phyloP scores from a whole-genome alignment of 805 yeast genomes.

The Metschnikowia anglica region DNA sequence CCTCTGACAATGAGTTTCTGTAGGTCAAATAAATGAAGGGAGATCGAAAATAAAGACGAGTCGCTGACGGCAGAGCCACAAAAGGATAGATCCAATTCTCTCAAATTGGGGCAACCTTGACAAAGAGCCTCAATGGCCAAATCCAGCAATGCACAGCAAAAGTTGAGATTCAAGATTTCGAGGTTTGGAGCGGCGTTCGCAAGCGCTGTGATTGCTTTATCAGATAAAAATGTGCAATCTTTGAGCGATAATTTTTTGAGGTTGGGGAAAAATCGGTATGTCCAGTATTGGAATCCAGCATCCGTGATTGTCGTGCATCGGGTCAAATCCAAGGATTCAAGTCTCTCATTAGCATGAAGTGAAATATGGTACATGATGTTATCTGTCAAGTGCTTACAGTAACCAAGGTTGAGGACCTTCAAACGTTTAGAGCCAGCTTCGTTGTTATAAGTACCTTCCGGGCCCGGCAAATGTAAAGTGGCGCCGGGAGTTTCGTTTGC shows the following conservation, averaged over 20 bases:
- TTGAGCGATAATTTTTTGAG: slow-evolving; percentile 54
- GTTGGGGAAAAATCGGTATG: slow-evolving; percentile 52
- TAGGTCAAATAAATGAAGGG: slow-evolving; percentile 51
- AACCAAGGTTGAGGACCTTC: slow-evolving; percentile 57
- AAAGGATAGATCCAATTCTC: slow-evolving; percentile 58
- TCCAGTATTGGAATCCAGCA: slow-evolving; percentile 68
- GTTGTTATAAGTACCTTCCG: slow-evolving; percentile 18
- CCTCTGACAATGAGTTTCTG: slow-evolving; percentile 57
- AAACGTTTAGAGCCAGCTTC: slow-evolving; percentile 60
- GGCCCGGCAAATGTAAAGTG: slow-evolving; percentile 11
- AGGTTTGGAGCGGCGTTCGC: slow-evolving; percentile 61
- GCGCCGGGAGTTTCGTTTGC: slow-evolving; percentile 5
- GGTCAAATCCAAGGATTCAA: slow-evolving; percentile 60
- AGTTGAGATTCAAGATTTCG: slow-evolving; percentile 58
- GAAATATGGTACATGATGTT: slow-evolving; percentile 63
- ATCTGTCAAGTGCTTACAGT: slow-evolving; percentile 75
- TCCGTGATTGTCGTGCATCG: slow-evolving; percentile 80
- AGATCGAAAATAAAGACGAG: slow-evolving; percentile 58
- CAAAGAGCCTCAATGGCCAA: slow-evolving; percentile 64
- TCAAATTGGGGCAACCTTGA: slow-evolving; percentile 59
- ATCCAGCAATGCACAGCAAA: slow-evolving; percentile 75
- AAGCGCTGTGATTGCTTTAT: slow-evolving; percentile 58
- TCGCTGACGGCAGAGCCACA: slow-evolving; percentile 83
- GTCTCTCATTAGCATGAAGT: slow-evolving; percentile 51
- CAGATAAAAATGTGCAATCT: slow-evolving; percentile 75